phyloP scores from a whole-genome alignment of 75 land plant species.

The Cupressus sempervirens region DNA sequence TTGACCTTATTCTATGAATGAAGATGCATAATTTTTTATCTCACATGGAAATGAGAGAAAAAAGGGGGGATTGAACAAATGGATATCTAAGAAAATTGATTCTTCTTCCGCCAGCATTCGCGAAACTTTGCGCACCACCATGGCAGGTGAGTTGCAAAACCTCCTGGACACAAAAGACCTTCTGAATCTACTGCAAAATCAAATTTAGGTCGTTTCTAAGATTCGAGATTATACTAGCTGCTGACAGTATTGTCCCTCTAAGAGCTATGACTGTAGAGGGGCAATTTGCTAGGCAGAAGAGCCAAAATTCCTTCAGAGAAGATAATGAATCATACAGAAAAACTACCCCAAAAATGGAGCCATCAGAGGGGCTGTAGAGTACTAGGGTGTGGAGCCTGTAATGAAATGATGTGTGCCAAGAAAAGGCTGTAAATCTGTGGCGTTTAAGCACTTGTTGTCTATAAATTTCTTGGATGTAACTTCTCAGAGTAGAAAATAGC shows the following conservation, averaged over 20 bases:
- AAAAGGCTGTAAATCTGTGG: conserved; percentile 43
- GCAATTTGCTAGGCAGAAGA: conserved; percentile 46
- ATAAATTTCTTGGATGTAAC: conserved; percentile 67
- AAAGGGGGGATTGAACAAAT: conserved; percentile 80
- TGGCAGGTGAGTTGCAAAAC: conserved; percentile 53
- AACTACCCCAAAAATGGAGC: conserved; percentile 67
- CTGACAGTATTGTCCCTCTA: conserved; percentile 56
- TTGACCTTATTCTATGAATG: conserved; percentile 27
- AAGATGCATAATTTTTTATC: conserved; percentile 5
- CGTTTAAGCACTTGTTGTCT: conserved; percentile 42
- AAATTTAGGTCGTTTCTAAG: conserved; percentile 56
- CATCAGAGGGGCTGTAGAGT: conserved; percentile 50
- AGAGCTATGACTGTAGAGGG: conserved; percentile 63
- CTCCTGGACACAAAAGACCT: conserved; percentile 46
- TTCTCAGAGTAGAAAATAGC: no score
- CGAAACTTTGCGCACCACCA: conserved; percentile 62
- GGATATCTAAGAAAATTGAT: conserved; percentile 52
- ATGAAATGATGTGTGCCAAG: conserved; percentile 62
- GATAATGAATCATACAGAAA: conserved; percentile 51
- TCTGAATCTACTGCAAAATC: conserved; percentile 54
- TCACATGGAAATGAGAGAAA: conserved; percentile 33
- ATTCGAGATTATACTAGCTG: conserved; percentile 49
- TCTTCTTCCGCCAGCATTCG: conserved; percentile 55
- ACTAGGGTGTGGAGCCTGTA: conserved; percentile 47
- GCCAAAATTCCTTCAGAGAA: conserved; percentile 36